A percentile compares a stretch with the other conserved stretches of the same genome.
phyloP scores from a whole-genome alignment of 495 filamentous ascomycete species.

The Hyaloscypha bicolor region DNA sequence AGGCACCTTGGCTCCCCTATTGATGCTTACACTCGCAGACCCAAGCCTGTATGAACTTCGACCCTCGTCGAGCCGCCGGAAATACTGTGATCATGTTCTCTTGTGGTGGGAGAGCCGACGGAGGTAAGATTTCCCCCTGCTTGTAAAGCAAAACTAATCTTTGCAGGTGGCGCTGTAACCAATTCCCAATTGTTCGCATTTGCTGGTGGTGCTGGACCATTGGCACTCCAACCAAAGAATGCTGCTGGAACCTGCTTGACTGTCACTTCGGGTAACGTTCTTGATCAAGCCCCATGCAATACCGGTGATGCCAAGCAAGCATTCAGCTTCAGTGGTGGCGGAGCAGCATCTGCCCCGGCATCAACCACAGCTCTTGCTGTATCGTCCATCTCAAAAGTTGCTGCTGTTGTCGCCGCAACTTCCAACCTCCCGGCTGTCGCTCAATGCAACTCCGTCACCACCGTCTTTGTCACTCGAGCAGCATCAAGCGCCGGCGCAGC shows the following conservation, averaged over 20 bases:
- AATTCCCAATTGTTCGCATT: conserved; percentile 53
- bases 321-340: conserved; percentile 47
- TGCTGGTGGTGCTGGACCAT: conserved; percentile 42
- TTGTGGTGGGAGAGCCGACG: conserved; percentile 58
- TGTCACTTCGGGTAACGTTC: conserved; percentile 42
- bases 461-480: background rate
- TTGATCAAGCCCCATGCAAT: conserved; percentile 48
- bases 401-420: background rate
- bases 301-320: conserved; percentile 44
- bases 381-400: background rate
- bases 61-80: conserved; percentile 44
- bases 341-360: conserved; percentile 15
- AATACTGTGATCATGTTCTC: conserved; percentile 55
- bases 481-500: background rate
- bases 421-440: background rate
- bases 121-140: conserved; percentile 33
- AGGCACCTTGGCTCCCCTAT: background rate
- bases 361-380: conserved; percentile 18
- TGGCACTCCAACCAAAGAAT: conserved; percentile 47
- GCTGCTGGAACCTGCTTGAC: conserved; percentile 46
- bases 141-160: conserved; percentile 9
- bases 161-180: conserved; percentile 46
- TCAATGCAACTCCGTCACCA: background rate
- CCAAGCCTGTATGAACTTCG: conserved; percentile 58
- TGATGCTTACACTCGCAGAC: conserved; percentile 37